phyloP scores from a whole-genome alignment of 768 basidiomycete genomes.

The Russula abietina region DNA sequence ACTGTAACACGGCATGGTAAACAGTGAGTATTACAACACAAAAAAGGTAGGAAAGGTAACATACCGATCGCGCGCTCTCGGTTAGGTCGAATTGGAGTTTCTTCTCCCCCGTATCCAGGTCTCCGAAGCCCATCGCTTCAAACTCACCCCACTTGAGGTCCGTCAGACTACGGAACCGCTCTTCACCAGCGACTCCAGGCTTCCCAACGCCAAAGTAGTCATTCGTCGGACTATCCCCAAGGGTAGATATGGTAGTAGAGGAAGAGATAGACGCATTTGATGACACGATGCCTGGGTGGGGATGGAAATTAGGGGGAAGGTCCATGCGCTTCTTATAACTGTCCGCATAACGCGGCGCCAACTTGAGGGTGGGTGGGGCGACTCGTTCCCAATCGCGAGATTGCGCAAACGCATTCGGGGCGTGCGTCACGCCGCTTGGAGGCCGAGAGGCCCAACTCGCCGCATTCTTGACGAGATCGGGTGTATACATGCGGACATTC shows the following conservation, averaged over 20 bases:
- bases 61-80: conserved; percentile 70
- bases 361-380: conserved; percentile 51
- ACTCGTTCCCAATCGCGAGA: conserved; percentile 79
- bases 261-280: conserved; percentile 32
- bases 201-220: conserved; percentile 31
- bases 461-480: conserved; percentile 70
- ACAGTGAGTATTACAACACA: not conserved
- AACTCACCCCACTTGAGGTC: conserved; percentile 93
- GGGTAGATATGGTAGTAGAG: conserved; percentile 24
- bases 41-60: conserved; percentile 31
- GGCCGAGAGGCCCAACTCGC: conserved; percentile 43
- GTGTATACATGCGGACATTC: conserved; percentile 82
- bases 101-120: conserved; percentile 46
- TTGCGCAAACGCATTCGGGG: conserved; percentile 43
- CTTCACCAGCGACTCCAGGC: conserved; percentile 43
- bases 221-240: conserved; percentile 19
- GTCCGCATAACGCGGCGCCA: conserved; percentile 67
- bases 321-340: conserved; percentile 73
- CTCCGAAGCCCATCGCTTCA: conserved; percentile 74
- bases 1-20: conserved; percentile 35
- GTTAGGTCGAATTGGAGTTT: conserved; percentile 91
- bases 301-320: conserved; percentile 54
- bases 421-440: conserved; percentile 28
- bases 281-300: conserved; percentile 33
- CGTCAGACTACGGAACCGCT: conserved; percentile 72